Evolutionary conservation across 2,329 filamentous ascomycete genomes (phyloP), one percentile per base, ranked within the genome.

Genomic region (Stemphylium lycopersici): DNA sequence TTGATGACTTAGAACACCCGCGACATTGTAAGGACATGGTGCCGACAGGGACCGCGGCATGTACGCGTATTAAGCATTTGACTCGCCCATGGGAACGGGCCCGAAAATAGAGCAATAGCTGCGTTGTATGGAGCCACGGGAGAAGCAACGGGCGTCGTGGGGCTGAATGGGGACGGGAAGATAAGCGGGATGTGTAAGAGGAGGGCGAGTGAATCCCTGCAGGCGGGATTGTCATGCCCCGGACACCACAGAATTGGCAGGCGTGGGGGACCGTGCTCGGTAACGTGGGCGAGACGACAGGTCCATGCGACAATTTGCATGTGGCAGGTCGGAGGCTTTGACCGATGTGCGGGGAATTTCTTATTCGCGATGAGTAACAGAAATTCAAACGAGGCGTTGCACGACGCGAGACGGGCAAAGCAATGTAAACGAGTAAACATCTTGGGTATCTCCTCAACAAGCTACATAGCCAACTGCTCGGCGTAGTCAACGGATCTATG

Each of bases 391-490:
- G 31, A 46, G 44, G 55, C 55, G 54, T 55, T 48, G 55, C 44
- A 22, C 29, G 49, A 52, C 39, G 42, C 38, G 44, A 44, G 43
- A 40, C 37, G 38, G 41, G 40, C 31, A 24, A 34, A 42, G 22
- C 12, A 47, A 37, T 32, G 16, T 52, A 55, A 60, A 62, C 37
- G 50, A 61, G 58, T 52, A 56, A 63, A 55, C 52, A 48, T 67
- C 65, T 68, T 68, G 69, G 69, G 69, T 72, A 72, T 72, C 69
- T 69, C 66, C 63, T 67, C 64, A 61, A 65, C 70, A 67, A 58
- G 59, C 62, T 60, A 57, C 62, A 50, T 58, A 52, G 61, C 59
- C 55, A 60, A 62, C 52, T 62, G 57, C 59, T 62, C 62, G 52
- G 55, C 57, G 42, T 58, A 56, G 55, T 61, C 58, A 66, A 63